Evolutionary conservation across 345 rosid genomes (phyloP).

Genomic region (Aquilaria sinensis): DNA sequence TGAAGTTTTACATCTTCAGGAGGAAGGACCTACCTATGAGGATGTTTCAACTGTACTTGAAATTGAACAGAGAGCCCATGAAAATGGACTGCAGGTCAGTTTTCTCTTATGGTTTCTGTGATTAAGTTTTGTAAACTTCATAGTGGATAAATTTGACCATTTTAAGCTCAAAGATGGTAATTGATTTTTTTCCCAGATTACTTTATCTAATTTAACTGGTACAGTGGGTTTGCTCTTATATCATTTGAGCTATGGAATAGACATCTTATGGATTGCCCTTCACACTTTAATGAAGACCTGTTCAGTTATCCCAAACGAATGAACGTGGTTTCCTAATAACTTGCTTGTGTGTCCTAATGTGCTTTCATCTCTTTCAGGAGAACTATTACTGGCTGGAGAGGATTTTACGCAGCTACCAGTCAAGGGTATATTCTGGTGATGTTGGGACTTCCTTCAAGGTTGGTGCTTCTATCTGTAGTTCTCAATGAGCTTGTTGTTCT

Average conservation of each 20-base stretch:
- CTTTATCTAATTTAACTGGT: too few species aligned
- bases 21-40: constrained; percentile 68
- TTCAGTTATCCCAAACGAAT: too few species aligned
- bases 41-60: constrained; percentile 74
- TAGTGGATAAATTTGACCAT: too few species aligned
- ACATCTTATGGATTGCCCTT: too few species aligned
- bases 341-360: constrained; percentile 1
- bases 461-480: constrained; percentile 1
- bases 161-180: too few species aligned
- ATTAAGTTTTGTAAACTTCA: too few species aligned
- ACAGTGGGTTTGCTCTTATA: too few species aligned
- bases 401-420: constrained; percentile 63
- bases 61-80: constrained; percentile 95
- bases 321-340: background rate
- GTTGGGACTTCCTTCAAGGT: constrained; percentile 19
- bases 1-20: constrained; percentile 73
- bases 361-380: constrained; percentile 22
- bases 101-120: background rate
- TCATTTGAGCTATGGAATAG: too few species aligned
- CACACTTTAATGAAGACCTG: too few species aligned
- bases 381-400: constrained; percentile 44
- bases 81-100: constrained; percentile 80
- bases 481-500: background rate
- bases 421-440: constrained; percentile 66
- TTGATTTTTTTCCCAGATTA: too few species aligned